Evolutionary conservation across 2,329 filamentous ascomycete species (phyloP), one percentile per base, ranked within the genome.

Genomic region (Penicillium sp.): DNA sequence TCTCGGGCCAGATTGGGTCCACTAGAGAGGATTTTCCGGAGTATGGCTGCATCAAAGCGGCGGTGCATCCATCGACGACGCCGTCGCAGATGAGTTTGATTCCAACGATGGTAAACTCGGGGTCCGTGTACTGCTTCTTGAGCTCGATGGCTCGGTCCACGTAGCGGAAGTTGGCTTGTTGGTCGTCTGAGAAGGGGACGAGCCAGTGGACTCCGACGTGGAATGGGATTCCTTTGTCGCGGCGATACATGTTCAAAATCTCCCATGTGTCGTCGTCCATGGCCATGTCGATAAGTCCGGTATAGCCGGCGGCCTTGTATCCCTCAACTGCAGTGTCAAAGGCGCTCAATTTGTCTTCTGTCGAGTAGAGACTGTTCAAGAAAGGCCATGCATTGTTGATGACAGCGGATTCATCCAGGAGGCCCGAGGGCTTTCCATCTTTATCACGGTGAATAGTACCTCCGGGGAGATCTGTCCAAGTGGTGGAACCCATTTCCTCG

Each of bases 31-130:
- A 64, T 44, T 72, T 74, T n/a, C 63, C 60, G 3, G 70, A 70
- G 52, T 80, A 80, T 1, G 78, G 77, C 48, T 78, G 68, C 9
- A 68, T 55, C 4, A 80, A 67, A 1, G 76, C 76, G 9, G 78
- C 78, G 7, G 77, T 80, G 58, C 78, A 80, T 10, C 75, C 76
- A 52, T 80, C 78, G 33, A 80, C 69, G 0, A 79, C 75, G 4
- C 78, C 78, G 51, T 80, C 78, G 48, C 72, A 74, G 52, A 80
- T 79, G 22, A 79, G 48, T 48, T 80, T 80, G 58, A 79, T 76
- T 6, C 78, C 78, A 0, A 73, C 68, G 24, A 80, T 67, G 10
- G 72, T 71, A 39, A 78, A 69, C 44, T 74, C 64, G 0, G 76
- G 76, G 10, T 63, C 63, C 56, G 74, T 74, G 65, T 69, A 78